Base-by-base conservation (phyloP, 179 eudicot species). In the Gypsophila paniculata region DNA sequence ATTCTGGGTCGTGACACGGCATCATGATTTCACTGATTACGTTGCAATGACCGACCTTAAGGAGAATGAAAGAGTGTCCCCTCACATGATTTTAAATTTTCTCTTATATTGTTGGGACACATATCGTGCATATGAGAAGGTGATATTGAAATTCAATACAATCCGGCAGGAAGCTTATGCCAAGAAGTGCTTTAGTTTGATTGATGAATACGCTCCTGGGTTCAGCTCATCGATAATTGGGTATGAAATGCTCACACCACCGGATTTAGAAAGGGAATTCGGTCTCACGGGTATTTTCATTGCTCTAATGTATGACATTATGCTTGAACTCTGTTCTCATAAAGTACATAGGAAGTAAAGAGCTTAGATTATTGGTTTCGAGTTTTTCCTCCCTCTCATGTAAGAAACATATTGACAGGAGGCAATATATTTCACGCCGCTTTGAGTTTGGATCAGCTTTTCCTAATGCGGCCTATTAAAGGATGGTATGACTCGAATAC, bases 211-310 rank as follows among this genome's bases (percentile, higher is more conserved):
- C 65, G 95, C 96, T 68, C 96, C 96, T 6, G 96, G 96, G 74
- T 92, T 95, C 87, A 87, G 84, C 68, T 95, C 99, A 59, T 95
- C 96, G 46, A 71, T 95, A 68, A 79, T 95, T 74, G 95, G 89
- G 74, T 95, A 90, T 65, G 99, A 92, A 74, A 95, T 95, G 99
- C 85, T 95, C 79, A 84, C 99, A 80, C 99, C 99, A 13, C 99
- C 99, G 36, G 99, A 95, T 79, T 91, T 95, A 29, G 97, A 95
- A 77, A 87, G 91, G 80, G 88, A 77, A 74, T 69, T 95, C 81
- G 96, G 99, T 61, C 76, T 95, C 71, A 95, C 97, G 73, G 98
- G 97, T 93, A 68, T 22, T 42, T 51, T 42, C 70, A 17, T 29
- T 34, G 21, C 44, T 32, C 6, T 42, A 29, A 29, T 29, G 4